Evolutionary conservation across 495 filamentous ascomycete species (phyloP).

Genomic region (Podospora fimiseda): DNA sequence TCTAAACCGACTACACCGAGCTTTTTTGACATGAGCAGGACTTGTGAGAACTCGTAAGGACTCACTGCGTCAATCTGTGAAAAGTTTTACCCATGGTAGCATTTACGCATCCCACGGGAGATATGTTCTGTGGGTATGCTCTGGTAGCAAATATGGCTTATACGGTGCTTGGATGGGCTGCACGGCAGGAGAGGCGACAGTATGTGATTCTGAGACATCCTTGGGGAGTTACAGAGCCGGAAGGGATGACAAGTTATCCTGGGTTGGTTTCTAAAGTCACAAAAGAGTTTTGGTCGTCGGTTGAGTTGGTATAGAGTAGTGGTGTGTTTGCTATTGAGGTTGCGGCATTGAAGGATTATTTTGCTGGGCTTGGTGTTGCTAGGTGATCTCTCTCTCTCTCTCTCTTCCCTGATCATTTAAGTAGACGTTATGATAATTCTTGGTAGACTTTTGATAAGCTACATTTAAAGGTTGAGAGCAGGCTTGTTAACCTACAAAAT

Average conservation of each 20-base stretch:
- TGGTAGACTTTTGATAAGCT: too few relatives aligned
- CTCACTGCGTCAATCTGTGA: conserved; percentile 27
- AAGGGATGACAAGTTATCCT: conserved; percentile 23
- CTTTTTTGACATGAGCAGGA: conserved; percentile 36
- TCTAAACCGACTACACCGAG: conserved; percentile 39
- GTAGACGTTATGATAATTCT: too few relatives aligned
- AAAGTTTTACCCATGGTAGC: conserved; percentile 29
- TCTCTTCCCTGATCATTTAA: too few relatives aligned
- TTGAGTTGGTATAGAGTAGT: conserved; percentile 21
- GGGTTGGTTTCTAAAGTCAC: conserved; percentile 28
- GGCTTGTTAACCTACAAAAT: too few relatives aligned
- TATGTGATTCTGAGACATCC: conserved; percentile 35
- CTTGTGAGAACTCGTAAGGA: conserved; percentile 26
- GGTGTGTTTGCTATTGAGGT: conserved; percentile 31
- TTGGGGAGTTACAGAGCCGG: conserved; percentile 32
- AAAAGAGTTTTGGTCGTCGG: conserved; percentile 30
- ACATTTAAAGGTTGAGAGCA: too few relatives aligned
- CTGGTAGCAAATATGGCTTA: conserved; percentile 36
- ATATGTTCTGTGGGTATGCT: conserved; percentile 28
- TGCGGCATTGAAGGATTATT: conserved; percentile 30
- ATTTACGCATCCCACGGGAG: conserved; percentile 24
- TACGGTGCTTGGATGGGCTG: conserved; percentile 33
- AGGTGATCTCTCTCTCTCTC: conserved; percentile 20
- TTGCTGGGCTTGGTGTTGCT: conserved; percentile 30
- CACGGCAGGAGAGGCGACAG: conserved; percentile 26